phyloP scores from a whole-genome alignment of 768 basidiomycete genomes.

The Rhizopogon vesiculosus region DNA sequence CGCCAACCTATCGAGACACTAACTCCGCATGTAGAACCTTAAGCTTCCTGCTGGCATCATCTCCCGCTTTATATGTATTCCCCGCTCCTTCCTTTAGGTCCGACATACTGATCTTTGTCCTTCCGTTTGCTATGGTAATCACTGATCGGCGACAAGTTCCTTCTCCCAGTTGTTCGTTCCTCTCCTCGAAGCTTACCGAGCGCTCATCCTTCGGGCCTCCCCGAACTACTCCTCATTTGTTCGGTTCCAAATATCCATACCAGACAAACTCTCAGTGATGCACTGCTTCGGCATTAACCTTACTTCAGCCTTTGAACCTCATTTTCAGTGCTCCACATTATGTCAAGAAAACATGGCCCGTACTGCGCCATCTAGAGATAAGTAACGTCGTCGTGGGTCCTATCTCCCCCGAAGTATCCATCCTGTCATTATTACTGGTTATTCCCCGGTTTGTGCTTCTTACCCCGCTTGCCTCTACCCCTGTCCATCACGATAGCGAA shows the following conservation, averaged over 20 bases:
- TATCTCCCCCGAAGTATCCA: not conserved
- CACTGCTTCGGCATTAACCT: too few relatives aligned
- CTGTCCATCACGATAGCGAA: too few relatives aligned
- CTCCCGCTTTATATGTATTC: not conserved
- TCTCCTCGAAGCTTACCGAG: not conserved
- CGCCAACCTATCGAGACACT: not conserved
- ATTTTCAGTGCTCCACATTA: too few relatives aligned
- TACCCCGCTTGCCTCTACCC: too few relatives aligned
- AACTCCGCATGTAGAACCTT: not conserved
- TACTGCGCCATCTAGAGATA: not conserved
- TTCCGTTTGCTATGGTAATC: not conserved
- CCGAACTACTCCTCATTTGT: not conserved
- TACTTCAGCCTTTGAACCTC: too few relatives aligned
- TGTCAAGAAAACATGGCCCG: not conserved
- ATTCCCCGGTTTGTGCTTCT: not conserved
- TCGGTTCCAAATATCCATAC: too few relatives aligned
- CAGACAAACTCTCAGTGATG: too few relatives aligned
- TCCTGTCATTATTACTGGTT: not conserved
- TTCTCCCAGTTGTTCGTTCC: not conserved
- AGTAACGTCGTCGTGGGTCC: not conserved
- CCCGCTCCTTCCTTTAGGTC: not conserved
- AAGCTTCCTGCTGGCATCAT: not conserved
- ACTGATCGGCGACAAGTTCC: not conserved
- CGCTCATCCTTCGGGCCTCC: not conserved
- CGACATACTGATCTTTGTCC: not conserved